These are phyloP conservation scores for Sarcomyxa edulis DNA, from an alignment of 768 basidiomycete genomes.

Conservation along the genomic window DNA sequence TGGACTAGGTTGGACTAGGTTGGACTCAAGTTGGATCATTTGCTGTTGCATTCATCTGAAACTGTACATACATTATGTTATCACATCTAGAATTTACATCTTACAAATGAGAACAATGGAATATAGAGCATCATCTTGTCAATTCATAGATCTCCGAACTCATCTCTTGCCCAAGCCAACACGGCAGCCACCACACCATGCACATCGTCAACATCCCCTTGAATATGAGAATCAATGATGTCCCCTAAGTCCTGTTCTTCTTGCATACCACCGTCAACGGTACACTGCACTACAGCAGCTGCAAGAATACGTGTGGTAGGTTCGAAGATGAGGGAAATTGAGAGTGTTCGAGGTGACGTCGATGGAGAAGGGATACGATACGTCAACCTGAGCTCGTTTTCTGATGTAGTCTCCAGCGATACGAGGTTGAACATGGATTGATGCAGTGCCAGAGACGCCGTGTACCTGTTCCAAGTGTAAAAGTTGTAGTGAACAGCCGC, in stretches of 20 bases:
- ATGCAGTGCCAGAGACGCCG: slow-evolving; percentile 61
- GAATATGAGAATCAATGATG: slow-evolving; percentile 56
- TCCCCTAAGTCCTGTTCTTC: slow-evolving; percentile 41
- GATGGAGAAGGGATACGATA: slow-evolving; percentile 42
- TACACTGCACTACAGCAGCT: slow-evolving; percentile 48
- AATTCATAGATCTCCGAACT: no score
- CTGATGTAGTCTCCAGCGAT: slow-evolving; percentile 54
- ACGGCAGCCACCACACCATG: slow-evolving; percentile 60
- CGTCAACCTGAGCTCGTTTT: slow-evolving; percentile 72
- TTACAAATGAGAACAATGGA: no score
- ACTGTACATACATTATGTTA: no score
- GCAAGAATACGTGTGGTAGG: slow-evolving; percentile 66
- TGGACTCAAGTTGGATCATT: no score
- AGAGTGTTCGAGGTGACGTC: slow-evolving; percentile 30
- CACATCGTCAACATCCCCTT: slow-evolving; percentile 58
- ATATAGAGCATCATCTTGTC: no score
- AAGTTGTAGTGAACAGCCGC: background rate
- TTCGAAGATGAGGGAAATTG: slow-evolving; percentile 58
- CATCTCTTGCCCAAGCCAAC: slow-evolving; percentile 41
- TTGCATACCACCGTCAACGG: slow-evolving; percentile 41
- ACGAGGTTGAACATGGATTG: slow-evolving; percentile 55
- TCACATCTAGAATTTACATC: no score
- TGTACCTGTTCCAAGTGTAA: slow-evolving; percentile 47
- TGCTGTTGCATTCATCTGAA: no score
- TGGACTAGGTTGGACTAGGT: no score